phyloP scores from a whole-genome alignment of 2,329 filamentous ascomycete genomes.

The Trichoderma citrinoviride region DNA sequence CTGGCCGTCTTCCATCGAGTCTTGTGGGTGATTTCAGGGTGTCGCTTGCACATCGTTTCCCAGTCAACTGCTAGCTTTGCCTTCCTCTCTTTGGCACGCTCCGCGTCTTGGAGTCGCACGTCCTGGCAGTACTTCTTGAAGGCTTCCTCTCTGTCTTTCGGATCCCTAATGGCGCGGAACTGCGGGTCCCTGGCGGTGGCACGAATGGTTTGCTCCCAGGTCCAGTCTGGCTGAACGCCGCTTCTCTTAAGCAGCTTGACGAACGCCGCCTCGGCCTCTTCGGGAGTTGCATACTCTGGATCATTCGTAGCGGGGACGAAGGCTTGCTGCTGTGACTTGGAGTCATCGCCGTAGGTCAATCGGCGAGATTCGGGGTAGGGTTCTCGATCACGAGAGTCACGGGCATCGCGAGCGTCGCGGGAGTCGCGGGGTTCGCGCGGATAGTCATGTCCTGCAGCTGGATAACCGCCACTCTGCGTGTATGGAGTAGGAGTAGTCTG shows the following conservation, averaged over 20 bases:
- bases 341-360: slow-evolving; percentile 55
- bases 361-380: slow-evolving; percentile 55
- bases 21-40: slow-evolving; percentile 95
- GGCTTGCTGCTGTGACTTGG: slow-evolving; percentile 56
- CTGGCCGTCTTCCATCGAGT: slow-evolving; percentile 96
- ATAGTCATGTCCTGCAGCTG: slow-evolving; percentile 38
- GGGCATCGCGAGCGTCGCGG: slow-evolving; percentile 27
- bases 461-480: slow-evolving; percentile 41
- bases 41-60: slow-evolving; percentile 89
- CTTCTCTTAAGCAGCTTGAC: slow-evolving; percentile 82
- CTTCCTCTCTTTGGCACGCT: slow-evolving; percentile 88
- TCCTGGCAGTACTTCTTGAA: slow-evolving; percentile 96
- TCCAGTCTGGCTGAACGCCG: slow-evolving; percentile 86
- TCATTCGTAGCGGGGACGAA: slow-evolving; percentile 66
- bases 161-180: slow-evolving; percentile 89
- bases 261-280: slow-evolving; percentile 92
- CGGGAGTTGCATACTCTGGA: slow-evolving; percentile 72
- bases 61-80: slow-evolving; percentile 92
- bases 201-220: slow-evolving; percentile 86
- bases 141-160: slow-evolving; percentile 81
- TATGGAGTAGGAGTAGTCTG: slow-evolving; percentile 45
- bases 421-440: slow-evolving; percentile 32
- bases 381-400: slow-evolving; percentile 28
- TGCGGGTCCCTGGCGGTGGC: slow-evolving; percentile 86
- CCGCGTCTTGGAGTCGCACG: slow-evolving; percentile 87